Conservation (phyloP, 495 filamentous ascomycete species). For the Xanthoparmelia taractica region DNA sequence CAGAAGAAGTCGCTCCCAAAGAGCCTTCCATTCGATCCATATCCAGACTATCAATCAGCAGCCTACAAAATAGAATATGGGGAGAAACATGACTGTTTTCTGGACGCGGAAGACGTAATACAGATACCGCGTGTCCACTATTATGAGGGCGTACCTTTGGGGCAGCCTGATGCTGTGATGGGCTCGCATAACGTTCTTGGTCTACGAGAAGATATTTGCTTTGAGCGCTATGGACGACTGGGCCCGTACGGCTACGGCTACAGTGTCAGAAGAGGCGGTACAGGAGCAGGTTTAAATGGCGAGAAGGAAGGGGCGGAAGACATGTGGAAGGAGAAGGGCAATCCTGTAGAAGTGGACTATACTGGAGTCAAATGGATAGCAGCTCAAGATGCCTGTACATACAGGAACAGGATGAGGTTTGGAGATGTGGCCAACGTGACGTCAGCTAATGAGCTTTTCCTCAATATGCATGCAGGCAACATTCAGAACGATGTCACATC, state of each 20-base stretch:
- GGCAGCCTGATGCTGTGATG: slow-evolving; percentile 74
- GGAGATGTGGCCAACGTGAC: slow-evolving; percentile 31
- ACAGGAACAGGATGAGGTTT: slow-evolving; percentile 66
- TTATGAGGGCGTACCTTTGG: slow-evolving; percentile 64
- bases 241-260: slow-evolving; percentile 91
- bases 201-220: slow-evolving; percentile 81
- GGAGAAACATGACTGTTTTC: slow-evolving; percentile 64
- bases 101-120: slow-evolving; percentile 56
- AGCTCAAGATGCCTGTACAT: slow-evolving; percentile 60
- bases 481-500: slow-evolving; percentile 17
- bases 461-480: slow-evolving; percentile 31
- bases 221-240: slow-evolving; percentile 81
- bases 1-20: slow-evolving; percentile 34
- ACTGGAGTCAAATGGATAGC: slow-evolving; percentile 65
- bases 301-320: slow-evolving; percentile 66
- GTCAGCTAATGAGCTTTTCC: slow-evolving; percentile 21
- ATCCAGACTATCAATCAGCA: slow-evolving; percentile 55
- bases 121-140: slow-evolving; percentile 59
- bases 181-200: slow-evolving; percentile 76
- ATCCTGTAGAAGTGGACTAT: slow-evolving; percentile 60
- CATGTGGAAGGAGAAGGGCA: slow-evolving; percentile 55
- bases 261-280: slow-evolving; percentile 62
- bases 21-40: slow-evolving; percentile 59
- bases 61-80: slow-evolving; percentile 53
- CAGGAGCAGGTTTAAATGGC: slow-evolving; percentile 71